Evolutionary conservation across 2,329 filamentous ascomycete genomes (phyloP).

Genomic region (Hymenoscyphus fraxineus): DNA sequence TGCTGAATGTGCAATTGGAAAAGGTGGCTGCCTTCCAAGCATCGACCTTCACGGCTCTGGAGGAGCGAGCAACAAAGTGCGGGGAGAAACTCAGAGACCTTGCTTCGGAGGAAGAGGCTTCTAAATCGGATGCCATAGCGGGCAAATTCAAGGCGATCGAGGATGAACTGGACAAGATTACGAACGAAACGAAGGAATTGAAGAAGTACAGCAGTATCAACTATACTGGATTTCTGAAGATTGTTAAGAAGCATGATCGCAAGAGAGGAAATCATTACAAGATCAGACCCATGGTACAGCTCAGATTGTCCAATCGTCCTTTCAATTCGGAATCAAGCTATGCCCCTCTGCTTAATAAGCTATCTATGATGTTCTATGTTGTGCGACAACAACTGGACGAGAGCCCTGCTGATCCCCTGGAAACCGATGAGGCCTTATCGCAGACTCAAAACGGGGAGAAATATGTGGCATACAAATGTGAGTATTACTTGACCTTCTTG

Average conservation of each 20-base stretch:
- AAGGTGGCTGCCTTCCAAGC: slow-evolving; percentile 91
- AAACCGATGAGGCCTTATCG: slow-evolving; percentile 40
- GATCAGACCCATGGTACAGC: slow-evolving; percentile 86
- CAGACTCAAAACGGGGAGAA: slow-evolving; percentile 63
- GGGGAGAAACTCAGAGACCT: slow-evolving; percentile 76
- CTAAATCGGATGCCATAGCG: slow-evolving; percentile 46
- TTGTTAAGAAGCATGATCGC: slow-evolving; percentile 97
- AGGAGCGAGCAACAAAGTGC: slow-evolving; percentile 50
- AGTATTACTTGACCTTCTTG: slow-evolving; percentile 32
- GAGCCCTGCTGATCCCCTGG: slow-evolving; percentile 37
- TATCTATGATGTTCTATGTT: slow-evolving; percentile 95
- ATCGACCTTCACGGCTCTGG: slow-evolving; percentile 61
- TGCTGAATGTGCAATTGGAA: slow-evolving; percentile 90
- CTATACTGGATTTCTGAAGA: slow-evolving; percentile 96
- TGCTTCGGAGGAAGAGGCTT: slow-evolving; percentile 57
- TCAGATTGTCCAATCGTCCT: slow-evolving; percentile 79
- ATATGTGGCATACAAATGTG: slow-evolving; percentile 85
- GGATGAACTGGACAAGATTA: slow-evolving; percentile 78
- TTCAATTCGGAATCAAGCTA: slow-evolving; percentile 93
- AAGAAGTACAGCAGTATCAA: slow-evolving; percentile 96
- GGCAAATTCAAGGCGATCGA: slow-evolving; percentile 66
- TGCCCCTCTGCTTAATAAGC: slow-evolving; percentile 79
- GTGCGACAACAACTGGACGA: slow-evolving; percentile 79
- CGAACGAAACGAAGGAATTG: slow-evolving; percentile 85
- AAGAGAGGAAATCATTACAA: slow-evolving; percentile 83